Conservation (phyloP, 345 rosid species). For the Mangifera indica region DNA sequence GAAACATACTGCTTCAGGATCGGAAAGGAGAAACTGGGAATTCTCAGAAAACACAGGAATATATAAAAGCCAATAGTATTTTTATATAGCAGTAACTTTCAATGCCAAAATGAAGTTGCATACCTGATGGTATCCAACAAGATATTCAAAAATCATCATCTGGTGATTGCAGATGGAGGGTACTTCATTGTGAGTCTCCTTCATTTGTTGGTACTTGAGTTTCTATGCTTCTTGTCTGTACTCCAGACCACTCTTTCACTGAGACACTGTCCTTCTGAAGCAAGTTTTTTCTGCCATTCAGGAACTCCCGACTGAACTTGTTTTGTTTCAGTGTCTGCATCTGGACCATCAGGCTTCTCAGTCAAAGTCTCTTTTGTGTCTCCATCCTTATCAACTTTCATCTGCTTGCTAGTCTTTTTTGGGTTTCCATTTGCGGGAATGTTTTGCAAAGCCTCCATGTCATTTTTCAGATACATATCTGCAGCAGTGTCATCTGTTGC, state of each 20-base stretch:
- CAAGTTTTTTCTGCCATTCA: neutral
- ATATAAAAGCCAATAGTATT: neutral
- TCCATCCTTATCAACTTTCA: constrained; percentile 12
- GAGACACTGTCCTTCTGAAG: neutral
- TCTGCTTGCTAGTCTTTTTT: constrained; percentile 11
- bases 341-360: constrained; percentile 1
- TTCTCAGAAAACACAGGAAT: neutral
- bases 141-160: constrained; percentile 27
- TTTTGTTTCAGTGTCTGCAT: neutral
- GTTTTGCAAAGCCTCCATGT: neutral
- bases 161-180: constrained; percentile 24
- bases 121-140: neutral
- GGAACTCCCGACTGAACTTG: neutral
- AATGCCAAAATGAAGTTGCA: neutral
- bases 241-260: neutral
- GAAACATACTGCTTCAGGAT: neutral
- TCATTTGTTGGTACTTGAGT: neutral
- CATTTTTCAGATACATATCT: too few relatives aligned
- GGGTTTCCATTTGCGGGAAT: neutral
- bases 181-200: constrained; percentile 27
- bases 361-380: constrained; percentile 7
- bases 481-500: too few relatives aligned
- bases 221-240: neutral
- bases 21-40: neutral
- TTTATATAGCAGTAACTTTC: neutral